Base-by-base conservation (phyloP, 1,284 basidiomycete genomes). In the Ustilago tritici region DNA sequence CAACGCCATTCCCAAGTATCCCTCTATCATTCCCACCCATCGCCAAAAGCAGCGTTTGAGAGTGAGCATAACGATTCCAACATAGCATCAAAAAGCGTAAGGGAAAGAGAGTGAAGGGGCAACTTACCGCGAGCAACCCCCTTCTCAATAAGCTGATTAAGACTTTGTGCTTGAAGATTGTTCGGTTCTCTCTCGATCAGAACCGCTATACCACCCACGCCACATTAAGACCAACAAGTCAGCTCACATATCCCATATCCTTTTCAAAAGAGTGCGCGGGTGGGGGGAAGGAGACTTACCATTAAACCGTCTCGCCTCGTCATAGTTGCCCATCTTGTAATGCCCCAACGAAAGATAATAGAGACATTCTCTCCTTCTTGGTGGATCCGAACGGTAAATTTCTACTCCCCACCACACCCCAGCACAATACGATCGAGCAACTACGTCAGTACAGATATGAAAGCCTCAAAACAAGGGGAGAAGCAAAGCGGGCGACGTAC, bases 321-420 rank as follows among this genome's bases (percentile, higher is more conserved):
- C 93, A 85, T 93, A 98, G 87, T 98, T 96, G 38, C 92, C 92
- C 90, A 98, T 92, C 89, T 99, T 99, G 88, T 95, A 98, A 87
- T 99, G 92, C 0, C 97, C 97, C 12, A 99, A 89, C 1, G 95
- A 94, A 56, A 99, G 92, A 88, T 98, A 99, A 86, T 98, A 99
- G 41, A 98, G 88, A 84, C 97, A 99, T 87, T 99, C 97, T 87
- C 97, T 89, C 76, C 97, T 90, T 77, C 97, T 90, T 38, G 91
- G 88, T 11, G 96, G 92, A 74, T 98, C 95, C 2, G 91, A 89
- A 61, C 94, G 92, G 88, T 97, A 99, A 69, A 99, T 93, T 62
- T 98, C 97, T 95, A 83, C 19, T 15, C 38, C n/a, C 23, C 46
- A 47, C 5, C n/a, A 47, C 23, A 47, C 7, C 23, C 2, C 23